phyloP scores from a whole-genome alignment of 768 basidiomycete species.

The Agaricus bisporus region DNA sequence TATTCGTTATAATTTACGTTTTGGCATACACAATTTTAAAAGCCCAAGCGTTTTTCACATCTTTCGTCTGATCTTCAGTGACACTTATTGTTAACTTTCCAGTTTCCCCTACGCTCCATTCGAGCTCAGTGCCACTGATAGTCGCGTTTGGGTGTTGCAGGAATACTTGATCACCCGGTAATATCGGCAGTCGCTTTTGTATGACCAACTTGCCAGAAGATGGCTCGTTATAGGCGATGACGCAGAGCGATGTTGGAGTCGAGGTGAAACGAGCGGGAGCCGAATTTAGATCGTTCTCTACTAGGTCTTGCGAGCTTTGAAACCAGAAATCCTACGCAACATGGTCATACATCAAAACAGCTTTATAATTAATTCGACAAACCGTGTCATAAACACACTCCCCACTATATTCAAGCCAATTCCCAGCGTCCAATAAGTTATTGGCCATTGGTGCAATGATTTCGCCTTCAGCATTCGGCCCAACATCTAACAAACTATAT shows the following conservation, averaged over 20 bases:
- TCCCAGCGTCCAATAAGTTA: constrained; percentile 43
- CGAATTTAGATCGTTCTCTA: not conserved
- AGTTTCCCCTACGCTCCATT: constrained; percentile 16
- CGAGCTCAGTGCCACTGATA: not conserved
- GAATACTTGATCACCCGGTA: constrained; percentile 33
- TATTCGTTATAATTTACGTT: not conserved
- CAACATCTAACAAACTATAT: constrained; percentile 42
- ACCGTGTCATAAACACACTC: constrained; percentile 50
- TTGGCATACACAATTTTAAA: constrained; percentile 17
- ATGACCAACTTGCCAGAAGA: constrained; percentile 26
- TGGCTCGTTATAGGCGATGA: constrained; percentile 37
- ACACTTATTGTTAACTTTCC: constrained; percentile 25
- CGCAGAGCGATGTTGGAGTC: constrained; percentile 45
- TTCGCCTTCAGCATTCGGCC: constrained; percentile 49
- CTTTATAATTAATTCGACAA: constrained; percentile 12
- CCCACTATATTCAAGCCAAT: constrained; percentile 45
- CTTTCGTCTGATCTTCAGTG: constrained; percentile 10
- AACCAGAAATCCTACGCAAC: constrained; percentile 40
- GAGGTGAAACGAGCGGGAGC: constrained; percentile 39
- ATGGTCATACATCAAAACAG: not conserved
- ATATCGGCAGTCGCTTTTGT: constrained; percentile 34
- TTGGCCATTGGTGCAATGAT: constrained; percentile 43
- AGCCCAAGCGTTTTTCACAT: constrained; percentile 20
- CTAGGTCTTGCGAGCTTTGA: constrained; percentile 31
- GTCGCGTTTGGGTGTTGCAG: constrained; percentile 29